These are phyloP conservation scores for Pisolithus marmoratus DNA, from an alignment of 768 basidiomycete genomes.

Conservation along the genomic window DNA sequence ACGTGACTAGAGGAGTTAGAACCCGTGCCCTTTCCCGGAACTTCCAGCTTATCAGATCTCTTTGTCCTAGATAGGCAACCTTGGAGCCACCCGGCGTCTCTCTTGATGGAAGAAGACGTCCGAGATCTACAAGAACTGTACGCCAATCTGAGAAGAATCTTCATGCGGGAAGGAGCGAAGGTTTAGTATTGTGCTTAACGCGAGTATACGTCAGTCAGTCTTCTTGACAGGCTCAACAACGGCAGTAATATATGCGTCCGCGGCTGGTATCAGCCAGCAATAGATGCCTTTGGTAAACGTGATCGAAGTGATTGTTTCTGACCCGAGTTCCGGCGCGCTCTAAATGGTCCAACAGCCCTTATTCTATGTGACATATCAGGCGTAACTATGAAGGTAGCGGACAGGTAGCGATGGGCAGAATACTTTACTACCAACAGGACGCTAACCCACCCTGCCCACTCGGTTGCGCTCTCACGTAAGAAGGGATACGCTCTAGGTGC, in stretches of 20 bases:
- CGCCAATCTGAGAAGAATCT: slow-evolving; percentile 58
- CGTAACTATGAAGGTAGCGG: slow-evolving; percentile 69
- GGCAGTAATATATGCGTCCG: background rate
- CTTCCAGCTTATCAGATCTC: slow-evolving; percentile 54
- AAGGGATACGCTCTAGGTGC: slow-evolving; percentile 76
- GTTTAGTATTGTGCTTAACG: slow-evolving; percentile 75
- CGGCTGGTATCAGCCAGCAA: slow-evolving; percentile 68
- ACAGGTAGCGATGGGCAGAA: background rate
- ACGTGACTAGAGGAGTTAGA: slow-evolving; percentile 31
- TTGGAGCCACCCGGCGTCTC: slow-evolving; percentile 15
- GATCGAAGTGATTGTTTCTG: slow-evolving; percentile 2
- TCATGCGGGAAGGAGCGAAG: slow-evolving; percentile 51
- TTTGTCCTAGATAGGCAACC: slow-evolving; percentile 35
- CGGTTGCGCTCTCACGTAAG: slow-evolving; percentile 57
- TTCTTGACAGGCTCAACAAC: background rate
- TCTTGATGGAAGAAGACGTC: slow-evolving; percentile 52
- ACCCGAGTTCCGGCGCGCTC: background rate
- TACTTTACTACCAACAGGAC: slow-evolving; percentile 38
- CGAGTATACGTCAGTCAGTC: slow-evolving; percentile 56
- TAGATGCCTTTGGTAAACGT: slow-evolving; percentile 64
- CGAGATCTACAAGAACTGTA: slow-evolving; percentile 55
- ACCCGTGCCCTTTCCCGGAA: slow-evolving; percentile 63
- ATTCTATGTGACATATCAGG: slow-evolving; percentile 84
- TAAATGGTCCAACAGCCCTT: slow-evolving; percentile 51
- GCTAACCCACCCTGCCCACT: slow-evolving; percentile 58